phyloP scores from a whole-genome alignment of 768 basidiomycete species.

The Leccinum barrowsii region DNA sequence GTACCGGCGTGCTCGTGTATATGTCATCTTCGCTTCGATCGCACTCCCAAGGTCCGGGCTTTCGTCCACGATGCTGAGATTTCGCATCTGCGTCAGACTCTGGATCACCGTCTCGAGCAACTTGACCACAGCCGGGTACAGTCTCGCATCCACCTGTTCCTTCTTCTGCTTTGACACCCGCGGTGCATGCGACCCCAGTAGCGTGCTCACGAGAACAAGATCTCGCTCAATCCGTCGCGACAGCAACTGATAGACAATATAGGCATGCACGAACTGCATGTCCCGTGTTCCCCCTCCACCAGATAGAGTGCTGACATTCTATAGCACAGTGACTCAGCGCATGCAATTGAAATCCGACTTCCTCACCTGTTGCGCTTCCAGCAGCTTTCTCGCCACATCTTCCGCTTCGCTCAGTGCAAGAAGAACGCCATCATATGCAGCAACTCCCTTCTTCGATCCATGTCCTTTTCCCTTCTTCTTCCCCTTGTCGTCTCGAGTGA shows the following conservation, averaged over 20 bases:
- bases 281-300: constrained; percentile 54
- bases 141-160: constrained; percentile 60
- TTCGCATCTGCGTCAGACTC: constrained; percentile 79
- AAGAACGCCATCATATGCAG: constrained; percentile 83
- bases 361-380: constrained; percentile 80
- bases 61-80: constrained; percentile 82
- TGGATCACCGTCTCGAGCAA: constrained; percentile 83
- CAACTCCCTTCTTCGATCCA: constrained; percentile 67
- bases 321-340: constrained; percentile 17
- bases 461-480: constrained; percentile 38
- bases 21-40: constrained; percentile 72
- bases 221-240: constrained; percentile 88
- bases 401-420: constrained; percentile 88
- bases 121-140: constrained; percentile 88
- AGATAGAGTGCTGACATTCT: constrained; percentile 41
- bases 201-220: constrained; percentile 68
- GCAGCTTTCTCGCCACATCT: constrained; percentile 71
- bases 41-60: constrained; percentile 77
- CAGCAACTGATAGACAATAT: constrained; percentile 83
- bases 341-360: not conserved
- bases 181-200: constrained; percentile 44
- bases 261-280: constrained; percentile 82
- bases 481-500: constrained; percentile 28
- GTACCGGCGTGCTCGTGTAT: constrained; percentile 72
- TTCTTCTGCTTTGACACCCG: constrained; percentile 34